Evolutionary conservation across 176 grass and related monocot genomes (phyloP).

Genomic region (Ensete glaucum): DNA sequence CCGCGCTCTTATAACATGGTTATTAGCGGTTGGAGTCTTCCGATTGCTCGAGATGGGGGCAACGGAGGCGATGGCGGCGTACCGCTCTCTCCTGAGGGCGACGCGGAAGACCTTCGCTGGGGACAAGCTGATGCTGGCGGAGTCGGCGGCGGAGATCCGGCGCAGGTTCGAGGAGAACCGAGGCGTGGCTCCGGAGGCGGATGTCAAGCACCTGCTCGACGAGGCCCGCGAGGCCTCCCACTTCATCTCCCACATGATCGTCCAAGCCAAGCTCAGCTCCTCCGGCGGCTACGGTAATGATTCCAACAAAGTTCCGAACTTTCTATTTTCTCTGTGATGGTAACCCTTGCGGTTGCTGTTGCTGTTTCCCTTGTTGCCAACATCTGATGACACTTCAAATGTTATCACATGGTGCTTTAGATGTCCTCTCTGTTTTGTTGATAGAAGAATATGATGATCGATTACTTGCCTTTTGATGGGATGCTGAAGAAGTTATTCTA

Average conservation of each 20-base stretch:
- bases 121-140: conserved; percentile 60
- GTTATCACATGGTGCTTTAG: no score
- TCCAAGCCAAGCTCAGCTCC: conserved; percentile 51
- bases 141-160: conserved; percentile 85
- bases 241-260: conserved; percentile 89
- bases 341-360: background rate
- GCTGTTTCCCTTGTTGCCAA: no score
- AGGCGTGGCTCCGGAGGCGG: conserved; percentile 32
- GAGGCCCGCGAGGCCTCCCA: conserved; percentile 65
- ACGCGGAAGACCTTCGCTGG: conserved; percentile 73
- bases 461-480: background rate
- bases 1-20: no score
- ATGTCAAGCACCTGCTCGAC: conserved; percentile 36
- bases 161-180: conserved; percentile 71
- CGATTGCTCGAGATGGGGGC: background rate
- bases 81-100: conserved; percentile 63
- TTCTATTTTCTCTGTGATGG: background rate
- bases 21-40: no score
- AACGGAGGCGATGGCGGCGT: conserved; percentile 59
- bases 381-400: no score
- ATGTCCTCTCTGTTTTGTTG: no score
- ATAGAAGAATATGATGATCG: background rate
- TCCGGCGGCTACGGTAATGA: conserved; percentile 66
- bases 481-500: background rate
- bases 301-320: background rate